A percentile compares a stretch with the other conserved stretches of the same genome.
Evolutionary conservation across 2,329 filamentous ascomycete genomes (phyloP).

Genomic region (Beauveria scarabaeidicola): DNA sequence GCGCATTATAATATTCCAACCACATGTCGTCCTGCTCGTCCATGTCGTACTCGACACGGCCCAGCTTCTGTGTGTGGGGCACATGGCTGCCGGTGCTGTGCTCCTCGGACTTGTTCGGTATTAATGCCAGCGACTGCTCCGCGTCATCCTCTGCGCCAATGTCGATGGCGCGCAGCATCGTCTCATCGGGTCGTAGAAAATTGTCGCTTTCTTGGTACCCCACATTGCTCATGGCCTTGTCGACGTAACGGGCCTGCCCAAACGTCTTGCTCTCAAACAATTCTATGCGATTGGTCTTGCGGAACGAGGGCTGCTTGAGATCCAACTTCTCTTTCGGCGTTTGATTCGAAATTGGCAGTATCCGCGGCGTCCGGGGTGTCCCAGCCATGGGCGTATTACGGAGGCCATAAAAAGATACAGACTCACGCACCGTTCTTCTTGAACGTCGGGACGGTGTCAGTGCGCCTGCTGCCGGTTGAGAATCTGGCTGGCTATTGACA

Average conservation of each 20-base stretch:
- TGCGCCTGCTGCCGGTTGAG: conserved; percentile 12
- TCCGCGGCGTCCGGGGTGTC: conserved; percentile 51
- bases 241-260: conserved; percentile 83
- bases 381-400: conserved; percentile 34
- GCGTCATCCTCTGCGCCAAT: conserved; percentile 50
- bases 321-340: conserved; percentile 74
- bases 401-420: conserved; percentile 44
- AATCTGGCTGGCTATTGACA: conserved; percentile 18
- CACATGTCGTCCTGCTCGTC: conserved; percentile 98
- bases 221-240: conserved; percentile 91
- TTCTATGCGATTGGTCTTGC: conserved; percentile 69
- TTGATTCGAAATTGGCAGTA: conserved; percentile 69
- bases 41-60: conserved; percentile 97
- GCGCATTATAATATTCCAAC: conserved; percentile 75
- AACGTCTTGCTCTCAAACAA: conserved; percentile 77
- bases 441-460: conserved; percentile 28
- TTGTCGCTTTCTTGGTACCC: conserved; percentile 94
- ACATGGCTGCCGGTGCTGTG: conserved; percentile 9
- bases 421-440: conserved; percentile 41
- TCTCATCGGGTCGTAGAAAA: conserved; percentile 68
- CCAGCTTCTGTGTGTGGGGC: conserved; percentile 40
- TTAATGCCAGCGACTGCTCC: conserved; percentile 31
- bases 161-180: conserved; percentile 57
- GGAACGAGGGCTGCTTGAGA: conserved; percentile 65
- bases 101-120: conserved; percentile 21